phyloP scores from a whole-genome alignment of 257 asterid genomes.

The Gentiana dahurica region DNA sequence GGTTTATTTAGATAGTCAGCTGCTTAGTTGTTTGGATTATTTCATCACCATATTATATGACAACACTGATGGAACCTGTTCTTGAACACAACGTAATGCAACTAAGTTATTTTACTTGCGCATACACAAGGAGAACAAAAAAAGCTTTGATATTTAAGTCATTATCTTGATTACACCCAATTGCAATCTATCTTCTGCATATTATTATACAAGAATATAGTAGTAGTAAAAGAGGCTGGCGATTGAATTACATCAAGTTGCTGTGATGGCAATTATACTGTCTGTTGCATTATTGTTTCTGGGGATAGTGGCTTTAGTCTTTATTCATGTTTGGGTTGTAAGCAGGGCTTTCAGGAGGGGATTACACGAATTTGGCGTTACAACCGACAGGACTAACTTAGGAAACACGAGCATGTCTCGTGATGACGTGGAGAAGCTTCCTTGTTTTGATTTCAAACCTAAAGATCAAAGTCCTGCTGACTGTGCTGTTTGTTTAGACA shows the following conservation, averaged over 20 bases:
- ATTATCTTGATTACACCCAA: no score
- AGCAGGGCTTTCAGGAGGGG: constrained; percentile 37
- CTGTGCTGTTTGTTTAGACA: constrained; percentile 64
- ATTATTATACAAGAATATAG: no score
- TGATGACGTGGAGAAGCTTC: constrained; percentile 70
- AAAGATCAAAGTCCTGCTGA: constrained; percentile 28
- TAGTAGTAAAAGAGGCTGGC: no score
- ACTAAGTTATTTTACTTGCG: no score
- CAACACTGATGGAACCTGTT: no score
- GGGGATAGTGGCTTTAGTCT: constrained; percentile 34
- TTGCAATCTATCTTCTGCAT: no score
- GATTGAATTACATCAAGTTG: not conserved
- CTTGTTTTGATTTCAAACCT: constrained; percentile 47
- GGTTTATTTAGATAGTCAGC: no score
- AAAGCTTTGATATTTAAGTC: no score
- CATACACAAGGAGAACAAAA: no score
- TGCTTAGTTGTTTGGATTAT: no score
- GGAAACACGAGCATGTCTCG: constrained; percentile 57
- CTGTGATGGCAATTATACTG: constrained; percentile 38
- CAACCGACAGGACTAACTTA: constrained; percentile 31
- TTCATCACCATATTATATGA: no score
- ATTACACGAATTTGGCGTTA: not conserved
- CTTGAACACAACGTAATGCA: no score
- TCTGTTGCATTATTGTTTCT: constrained; percentile 34
- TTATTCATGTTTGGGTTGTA: constrained; percentile 55